Base-by-base conservation (phyloP, 23 red algal species). In the Gracilaria vermiculophylla region DNA sequence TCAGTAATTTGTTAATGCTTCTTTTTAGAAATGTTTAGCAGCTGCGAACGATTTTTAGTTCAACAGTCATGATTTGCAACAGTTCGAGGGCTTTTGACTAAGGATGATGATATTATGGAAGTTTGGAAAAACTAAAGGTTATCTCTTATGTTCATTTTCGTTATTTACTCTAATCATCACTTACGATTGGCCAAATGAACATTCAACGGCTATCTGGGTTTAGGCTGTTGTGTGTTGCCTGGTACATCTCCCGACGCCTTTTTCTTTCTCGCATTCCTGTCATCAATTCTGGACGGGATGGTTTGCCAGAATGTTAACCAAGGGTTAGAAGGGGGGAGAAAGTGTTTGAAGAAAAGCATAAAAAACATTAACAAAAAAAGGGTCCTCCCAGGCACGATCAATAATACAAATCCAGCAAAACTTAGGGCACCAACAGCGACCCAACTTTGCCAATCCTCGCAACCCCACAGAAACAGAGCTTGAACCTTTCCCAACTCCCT, bases 311-410 rank as follows among this genome's bases (percentile, higher is more conserved):
- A 93, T 36, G 53, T 42, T n/a, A 83, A 39, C 21, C 58, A 79
- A 16, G 78, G 78, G 42, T 93, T 93, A 0, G 39, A 47, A 33
- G 89, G 89, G 12, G 89, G 89, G 64, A 93, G 53, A 77, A 93
- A 93, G 45, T 93, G 89, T 25, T 85, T 93, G 21, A 82, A 78
- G 73, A 84, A 93, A 28, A 93, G n/a, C 36, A 93, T 69, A 65
- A 75, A 85, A 28, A 93, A 49, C 78, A 77, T 39, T 36, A 53
- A 28, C 2, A 83, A 33, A 41, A 83, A 93, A 19, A 93, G 32
- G 11, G 78, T 41, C 49, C 80, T 54, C 1, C 62, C 49, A n/a
- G 77, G 77, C 17, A 93, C 37, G 16, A 93, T 33, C 9, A 76
- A 52, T 7, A 93, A 62, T 33, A 93, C 34, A 23, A 76, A 40